A percentile compares a stretch with the other conserved stretches of the same genome.
phyloP scores from a whole-genome alignment of 2,329 filamentous ascomycete genomes.

The Helicocarpus griseus region DNA sequence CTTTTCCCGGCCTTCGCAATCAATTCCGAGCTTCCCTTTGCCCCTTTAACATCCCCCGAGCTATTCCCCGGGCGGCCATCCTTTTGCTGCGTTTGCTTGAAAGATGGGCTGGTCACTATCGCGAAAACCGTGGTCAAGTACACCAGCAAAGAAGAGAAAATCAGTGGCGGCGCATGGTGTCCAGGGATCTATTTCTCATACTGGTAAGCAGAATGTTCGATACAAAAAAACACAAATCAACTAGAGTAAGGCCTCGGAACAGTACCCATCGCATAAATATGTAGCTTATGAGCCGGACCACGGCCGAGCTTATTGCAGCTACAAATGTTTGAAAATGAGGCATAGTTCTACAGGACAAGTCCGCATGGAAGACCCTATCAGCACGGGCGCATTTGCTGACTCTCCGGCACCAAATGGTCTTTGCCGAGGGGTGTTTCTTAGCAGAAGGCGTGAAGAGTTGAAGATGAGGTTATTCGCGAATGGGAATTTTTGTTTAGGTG shows the following conservation, averaged over 20 bases:
- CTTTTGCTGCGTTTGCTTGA: slow-evolving; percentile 5
- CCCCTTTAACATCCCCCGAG: background rate
- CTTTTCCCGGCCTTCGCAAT: background rate
- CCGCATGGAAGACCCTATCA: background rate
- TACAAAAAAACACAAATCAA: background rate
- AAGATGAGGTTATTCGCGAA: background rate
- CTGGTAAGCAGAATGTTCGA: slow-evolving; percentile 5
- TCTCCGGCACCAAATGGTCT: background rate
- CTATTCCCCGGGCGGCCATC: background rate
- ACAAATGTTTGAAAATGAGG: slow-evolving; percentile 22
- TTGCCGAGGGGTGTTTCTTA: background rate
- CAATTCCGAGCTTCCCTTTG: background rate
- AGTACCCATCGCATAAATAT: slow-evolving; percentile 38
- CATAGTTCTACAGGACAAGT: slow-evolving; percentile 17
- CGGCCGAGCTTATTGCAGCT: slow-evolving; percentile 27
- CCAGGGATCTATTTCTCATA: slow-evolving; percentile 26
- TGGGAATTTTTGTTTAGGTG: no score
- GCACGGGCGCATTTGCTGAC: background rate
- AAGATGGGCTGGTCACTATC: slow-evolving; percentile 6
- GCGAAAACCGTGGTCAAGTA: slow-evolving; percentile 34
- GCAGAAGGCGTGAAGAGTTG: background rate
- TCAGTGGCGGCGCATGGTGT: slow-evolving; percentile 26
- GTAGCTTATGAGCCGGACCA: slow-evolving; percentile 28
- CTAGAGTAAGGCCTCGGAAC: background rate
- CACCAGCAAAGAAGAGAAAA: slow-evolving; percentile 33